Evolutionary conservation across 495 filamentous ascomycete genomes (phyloP).

Genomic region (Podospora didyma): DNA sequence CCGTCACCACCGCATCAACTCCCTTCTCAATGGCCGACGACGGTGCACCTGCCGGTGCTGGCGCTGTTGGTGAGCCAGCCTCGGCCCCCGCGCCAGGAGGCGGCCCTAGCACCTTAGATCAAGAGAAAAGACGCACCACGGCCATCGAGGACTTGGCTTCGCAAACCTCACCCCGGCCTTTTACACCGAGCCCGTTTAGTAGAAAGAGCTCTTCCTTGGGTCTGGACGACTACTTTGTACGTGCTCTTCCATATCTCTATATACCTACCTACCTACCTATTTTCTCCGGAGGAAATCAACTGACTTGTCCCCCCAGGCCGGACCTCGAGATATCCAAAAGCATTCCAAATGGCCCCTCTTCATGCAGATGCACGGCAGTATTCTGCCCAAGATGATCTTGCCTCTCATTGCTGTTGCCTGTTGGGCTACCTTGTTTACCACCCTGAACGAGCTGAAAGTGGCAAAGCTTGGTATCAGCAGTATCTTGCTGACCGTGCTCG

Average conservation of each 20-base stretch:
- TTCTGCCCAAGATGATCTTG: constrained; percentile 75
- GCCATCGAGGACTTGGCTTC: constrained; percentile 16
- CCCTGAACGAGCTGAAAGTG: constrained; percentile 32
- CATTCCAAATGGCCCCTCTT: constrained; percentile 83
- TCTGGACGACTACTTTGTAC: constrained; percentile 54
- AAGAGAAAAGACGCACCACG: too few relatives aligned
- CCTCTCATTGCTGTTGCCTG: constrained; percentile 61
- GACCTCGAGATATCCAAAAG: constrained; percentile 65
- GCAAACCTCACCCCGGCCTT: constrained; percentile 28
- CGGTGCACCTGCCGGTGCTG: too few relatives aligned
- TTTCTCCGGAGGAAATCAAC: too few relatives aligned
- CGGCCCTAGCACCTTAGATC: too few relatives aligned
- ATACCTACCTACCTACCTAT: too few relatives aligned
- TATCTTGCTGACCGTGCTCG: constrained; percentile 75
- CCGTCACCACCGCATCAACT: too few relatives aligned
- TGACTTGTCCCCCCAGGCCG: constrained; percentile 33
- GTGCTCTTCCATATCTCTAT: constrained; percentile 9
- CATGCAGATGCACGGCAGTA: constrained; percentile 74
- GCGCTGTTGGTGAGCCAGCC: too few relatives aligned
- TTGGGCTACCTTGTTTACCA: constrained; percentile 69
- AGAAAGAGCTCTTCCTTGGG: constrained; percentile 41
- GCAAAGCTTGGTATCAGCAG: constrained; percentile 53
- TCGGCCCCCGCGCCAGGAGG: too few relatives aligned
- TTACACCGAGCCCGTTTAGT: constrained; percentile 43
- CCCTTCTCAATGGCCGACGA: too few relatives aligned